Evolutionary conservation across 2,329 filamentous ascomycete species (phyloP).

Genomic region (Neofusicoccum kwambonambiense): DNA sequence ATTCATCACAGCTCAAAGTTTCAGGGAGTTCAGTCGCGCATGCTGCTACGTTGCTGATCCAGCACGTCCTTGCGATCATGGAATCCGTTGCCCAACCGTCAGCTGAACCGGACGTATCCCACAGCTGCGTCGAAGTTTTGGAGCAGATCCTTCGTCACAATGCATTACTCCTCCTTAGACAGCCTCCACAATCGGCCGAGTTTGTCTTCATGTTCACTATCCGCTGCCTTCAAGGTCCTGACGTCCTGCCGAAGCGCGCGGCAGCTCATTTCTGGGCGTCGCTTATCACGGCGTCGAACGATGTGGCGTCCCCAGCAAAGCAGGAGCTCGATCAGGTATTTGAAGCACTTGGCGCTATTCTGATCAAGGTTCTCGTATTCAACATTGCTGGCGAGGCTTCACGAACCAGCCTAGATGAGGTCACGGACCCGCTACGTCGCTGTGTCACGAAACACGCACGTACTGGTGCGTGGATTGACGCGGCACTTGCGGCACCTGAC

Average conservation of each 20-base stretch:
- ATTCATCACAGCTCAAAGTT: conserved; percentile 26
- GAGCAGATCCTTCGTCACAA: conserved; percentile 62
- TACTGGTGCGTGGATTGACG: conserved; percentile 2
- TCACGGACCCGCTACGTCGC: conserved; percentile 4
- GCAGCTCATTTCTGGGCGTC: conserved; percentile 69
- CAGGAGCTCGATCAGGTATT: conserved; percentile 3
- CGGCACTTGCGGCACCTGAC: not conserved
- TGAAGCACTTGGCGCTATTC: not conserved
- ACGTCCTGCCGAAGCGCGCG: conserved; percentile 72
- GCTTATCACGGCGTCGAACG: not conserved
- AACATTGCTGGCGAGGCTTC: conserved; percentile 13
- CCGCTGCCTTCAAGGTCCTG: conserved; percentile 66
- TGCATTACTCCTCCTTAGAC: conserved; percentile 61
- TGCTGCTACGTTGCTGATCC: conserved; percentile 41
- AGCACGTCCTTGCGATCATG: conserved; percentile 63
- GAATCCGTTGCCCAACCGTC: conserved; percentile 61
- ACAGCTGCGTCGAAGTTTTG: conserved; percentile 72
- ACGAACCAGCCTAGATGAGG: conserved; percentile 12
- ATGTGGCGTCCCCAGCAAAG: not conserved
- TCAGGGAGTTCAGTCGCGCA: conserved; percentile 43
- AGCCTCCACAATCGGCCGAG: conserved; percentile 58
- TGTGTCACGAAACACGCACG: conserved; percentile 7
- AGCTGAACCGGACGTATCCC: conserved; percentile 68
- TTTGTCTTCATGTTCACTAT: conserved; percentile 71
- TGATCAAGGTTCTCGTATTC: conserved; percentile 11